Evolutionary conservation across 768 basidiomycete species (phyloP).

Genomic region (Serendipita sp.): DNA sequence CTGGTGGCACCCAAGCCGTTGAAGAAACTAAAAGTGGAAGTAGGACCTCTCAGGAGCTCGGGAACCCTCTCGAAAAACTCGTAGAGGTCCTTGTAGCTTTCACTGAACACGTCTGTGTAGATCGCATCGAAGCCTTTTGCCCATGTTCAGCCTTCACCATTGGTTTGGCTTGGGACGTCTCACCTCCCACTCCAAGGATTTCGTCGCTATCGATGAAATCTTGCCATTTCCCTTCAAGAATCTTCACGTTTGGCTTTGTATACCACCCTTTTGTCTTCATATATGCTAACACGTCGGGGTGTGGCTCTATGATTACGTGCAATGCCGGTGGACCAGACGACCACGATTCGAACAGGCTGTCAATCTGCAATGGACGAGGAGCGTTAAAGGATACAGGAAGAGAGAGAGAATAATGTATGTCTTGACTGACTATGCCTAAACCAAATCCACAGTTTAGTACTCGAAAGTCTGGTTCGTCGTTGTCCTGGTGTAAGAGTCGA

Average conservation of each 20-base stretch:
- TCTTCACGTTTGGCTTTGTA: constrained; percentile 53
- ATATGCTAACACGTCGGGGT: constrained; percentile 74
- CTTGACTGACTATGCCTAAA: constrained; percentile 65
- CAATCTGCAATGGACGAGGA: constrained; percentile 50
- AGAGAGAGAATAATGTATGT: neutral
- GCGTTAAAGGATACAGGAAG: neutral
- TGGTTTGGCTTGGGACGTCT: no score
- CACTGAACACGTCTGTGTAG: constrained; percentile 90
- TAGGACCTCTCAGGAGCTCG: constrained; percentile 53
- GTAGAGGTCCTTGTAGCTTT: constrained; percentile 63
- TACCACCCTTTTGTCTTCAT: constrained; percentile 68
- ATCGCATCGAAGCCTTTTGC: constrained; percentile 59
- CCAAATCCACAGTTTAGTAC: constrained; percentile 91
- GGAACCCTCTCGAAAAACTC: constrained; percentile 72
- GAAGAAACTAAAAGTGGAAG: constrained; percentile 86
- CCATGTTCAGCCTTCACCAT: no score
- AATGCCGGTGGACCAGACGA: constrained; percentile 36
- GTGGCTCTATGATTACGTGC: constrained; percentile 90
- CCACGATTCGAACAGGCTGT: constrained; percentile 59
- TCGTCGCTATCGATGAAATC: constrained; percentile 51
- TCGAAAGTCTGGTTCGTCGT: constrained; percentile 36
- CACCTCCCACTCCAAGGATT: constrained; percentile 40
- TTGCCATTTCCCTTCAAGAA: constrained; percentile 91
- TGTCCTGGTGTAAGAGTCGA: constrained; percentile 37
- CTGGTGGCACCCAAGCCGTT: constrained; percentile 94